Evolutionary conservation across 768 basidiomycete species (phyloP).

Genomic region (Collybia mongolica): DNA sequence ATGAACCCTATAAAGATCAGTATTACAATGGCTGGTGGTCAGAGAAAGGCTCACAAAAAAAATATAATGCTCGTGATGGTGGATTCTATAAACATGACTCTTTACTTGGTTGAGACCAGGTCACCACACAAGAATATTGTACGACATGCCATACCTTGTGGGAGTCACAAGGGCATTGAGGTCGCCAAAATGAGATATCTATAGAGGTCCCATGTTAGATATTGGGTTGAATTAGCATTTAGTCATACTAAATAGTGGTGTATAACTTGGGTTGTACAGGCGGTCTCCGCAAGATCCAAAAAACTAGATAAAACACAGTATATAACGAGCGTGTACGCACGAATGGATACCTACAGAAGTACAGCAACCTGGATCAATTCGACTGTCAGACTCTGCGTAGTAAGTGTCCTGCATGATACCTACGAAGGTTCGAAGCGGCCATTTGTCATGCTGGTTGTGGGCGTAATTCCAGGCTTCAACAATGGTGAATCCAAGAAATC

Average conservation of each 20-base stretch:
- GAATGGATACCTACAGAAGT: too few relatives aligned
- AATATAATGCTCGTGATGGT: background rate
- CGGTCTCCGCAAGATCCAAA: background rate
- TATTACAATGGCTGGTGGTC: too few relatives aligned
- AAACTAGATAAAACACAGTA: background rate
- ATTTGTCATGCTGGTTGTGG: conserved; percentile 8
- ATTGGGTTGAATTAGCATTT: background rate
- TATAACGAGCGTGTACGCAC: too few relatives aligned
- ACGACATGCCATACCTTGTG: background rate
- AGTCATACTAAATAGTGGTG: background rate
- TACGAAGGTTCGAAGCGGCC: background rate
- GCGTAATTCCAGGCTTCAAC: conserved; percentile 11
- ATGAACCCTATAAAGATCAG: background rate
- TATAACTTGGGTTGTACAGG: background rate
- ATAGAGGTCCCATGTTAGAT: background rate
- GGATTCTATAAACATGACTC: background rate
- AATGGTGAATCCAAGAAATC: conserved; percentile 6
- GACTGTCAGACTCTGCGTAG: too few relatives aligned
- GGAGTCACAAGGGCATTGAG: background rate
- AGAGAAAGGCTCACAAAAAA: background rate
- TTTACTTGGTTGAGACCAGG: background rate
- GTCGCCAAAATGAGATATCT: background rate
- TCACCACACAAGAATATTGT: background rate
- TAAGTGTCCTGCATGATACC: too few relatives aligned
- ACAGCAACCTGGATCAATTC: too few relatives aligned